These are phyloP conservation scores for Pelargonium australe DNA, from an alignment of 441 rosid species.

Conservation along the genomic window DNA sequence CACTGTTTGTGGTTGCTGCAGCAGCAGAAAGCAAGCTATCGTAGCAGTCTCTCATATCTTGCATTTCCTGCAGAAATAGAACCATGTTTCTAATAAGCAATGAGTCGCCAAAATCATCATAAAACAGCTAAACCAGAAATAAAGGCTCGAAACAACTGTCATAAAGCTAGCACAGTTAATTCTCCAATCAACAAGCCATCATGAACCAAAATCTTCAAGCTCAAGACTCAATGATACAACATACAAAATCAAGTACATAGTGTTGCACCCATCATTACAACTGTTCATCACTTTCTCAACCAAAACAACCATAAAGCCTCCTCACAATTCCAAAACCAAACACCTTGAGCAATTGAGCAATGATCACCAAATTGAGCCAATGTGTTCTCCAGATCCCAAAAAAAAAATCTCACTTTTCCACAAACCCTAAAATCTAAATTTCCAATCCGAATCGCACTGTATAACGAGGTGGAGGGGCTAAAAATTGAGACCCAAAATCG, in stretches of 20 bases:
- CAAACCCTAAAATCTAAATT: conserved; percentile 5
- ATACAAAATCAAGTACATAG: background rate
- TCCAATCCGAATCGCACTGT: background rate
- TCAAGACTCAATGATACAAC: background rate
- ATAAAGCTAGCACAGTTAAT: background rate
- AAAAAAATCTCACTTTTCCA: background rate
- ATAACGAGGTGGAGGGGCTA: background rate
- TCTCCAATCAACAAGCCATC: background rate
- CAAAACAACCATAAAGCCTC: background rate
- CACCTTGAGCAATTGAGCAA: background rate
- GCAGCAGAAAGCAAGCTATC: conserved; percentile 67
- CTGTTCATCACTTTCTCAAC: background rate
- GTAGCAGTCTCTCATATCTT: conserved; percentile 63
- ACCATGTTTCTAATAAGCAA: background rate
- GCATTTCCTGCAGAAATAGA: conserved; percentile 39
- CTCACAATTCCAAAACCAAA: too few species aligned
- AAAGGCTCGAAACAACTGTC: background rate
- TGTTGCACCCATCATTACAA: background rate
- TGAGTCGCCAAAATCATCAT: background rate
- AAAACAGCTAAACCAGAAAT: background rate
- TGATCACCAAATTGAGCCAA: conserved; percentile 1
- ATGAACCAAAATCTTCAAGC: background rate
- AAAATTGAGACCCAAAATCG: background rate
- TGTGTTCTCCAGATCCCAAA: conserved; percentile 1
- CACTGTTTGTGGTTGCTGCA: conserved; percentile 56